phyloP scores from a whole-genome alignment of 2,329 filamentous ascomycete species.

The Neurospora sp. region DNA sequence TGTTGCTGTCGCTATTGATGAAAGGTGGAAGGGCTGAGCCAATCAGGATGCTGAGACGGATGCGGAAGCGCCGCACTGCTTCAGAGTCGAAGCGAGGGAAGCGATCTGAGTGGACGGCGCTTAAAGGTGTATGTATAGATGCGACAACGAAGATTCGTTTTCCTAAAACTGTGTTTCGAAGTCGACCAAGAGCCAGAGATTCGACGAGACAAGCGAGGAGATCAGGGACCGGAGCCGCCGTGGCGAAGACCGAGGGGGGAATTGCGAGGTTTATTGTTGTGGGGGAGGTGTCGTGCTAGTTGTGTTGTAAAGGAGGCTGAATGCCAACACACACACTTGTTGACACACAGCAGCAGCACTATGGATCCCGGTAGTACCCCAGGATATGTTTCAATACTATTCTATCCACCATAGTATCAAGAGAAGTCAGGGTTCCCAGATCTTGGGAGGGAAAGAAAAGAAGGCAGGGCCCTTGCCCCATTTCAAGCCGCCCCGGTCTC shows the following conservation, averaged over 20 bases:
- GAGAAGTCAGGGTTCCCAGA: background rate
- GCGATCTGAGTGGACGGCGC: conserved; percentile 23
- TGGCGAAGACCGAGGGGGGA: background rate
- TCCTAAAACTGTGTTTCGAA: conserved; percentile 5
- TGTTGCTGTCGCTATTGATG: conserved; percentile 13
- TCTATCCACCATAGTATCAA: background rate
- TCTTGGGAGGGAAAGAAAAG: background rate
- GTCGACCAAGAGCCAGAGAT: background rate
- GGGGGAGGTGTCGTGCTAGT: background rate
- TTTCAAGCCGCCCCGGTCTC: background rate
- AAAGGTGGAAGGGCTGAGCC: conserved; percentile 16
- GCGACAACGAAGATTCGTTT: conserved; percentile 10
- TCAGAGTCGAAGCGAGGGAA: conserved; percentile 8
- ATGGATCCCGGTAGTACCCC: background rate
- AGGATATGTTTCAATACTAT: background rate
- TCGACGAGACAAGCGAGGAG: background rate
- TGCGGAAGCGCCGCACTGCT: conserved; percentile 24
- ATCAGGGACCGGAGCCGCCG: background rate
- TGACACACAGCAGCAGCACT: background rate
- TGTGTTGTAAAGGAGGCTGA: background rate
- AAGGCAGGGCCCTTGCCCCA: conserved; percentile 1
- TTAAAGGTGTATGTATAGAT: conserved; percentile 19
- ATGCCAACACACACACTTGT: background rate
- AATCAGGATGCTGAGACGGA: conserved; percentile 16
- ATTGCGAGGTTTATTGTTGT: background rate